These are phyloP conservation scores for Pseudogymnoascus sp. DNA, from an alignment of 2,329 filamentous ascomycete genomes.

Conservation along the genomic window DNA sequence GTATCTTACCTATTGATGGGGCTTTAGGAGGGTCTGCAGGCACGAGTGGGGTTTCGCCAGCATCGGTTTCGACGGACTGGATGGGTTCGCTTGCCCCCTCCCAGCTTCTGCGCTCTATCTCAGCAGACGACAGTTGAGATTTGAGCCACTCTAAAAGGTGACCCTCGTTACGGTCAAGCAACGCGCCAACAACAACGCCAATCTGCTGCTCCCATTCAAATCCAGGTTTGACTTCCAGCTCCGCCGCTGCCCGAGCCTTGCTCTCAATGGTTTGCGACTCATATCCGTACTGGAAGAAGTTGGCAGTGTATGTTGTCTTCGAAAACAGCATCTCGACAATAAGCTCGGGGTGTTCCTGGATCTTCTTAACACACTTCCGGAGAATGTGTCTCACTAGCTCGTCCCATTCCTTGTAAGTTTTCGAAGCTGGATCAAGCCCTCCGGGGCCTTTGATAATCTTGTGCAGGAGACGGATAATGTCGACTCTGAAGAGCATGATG, in stretches of 20 bases:
- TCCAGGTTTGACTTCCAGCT: constrained; percentile 73
- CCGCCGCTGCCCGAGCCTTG: constrained; percentile 66
- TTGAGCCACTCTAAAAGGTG: constrained; percentile 80
- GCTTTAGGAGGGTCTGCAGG: constrained; percentile 34
- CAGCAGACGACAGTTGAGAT: constrained; percentile 59
- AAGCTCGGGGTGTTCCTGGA: constrained; percentile 77
- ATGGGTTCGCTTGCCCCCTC: constrained; percentile 62
- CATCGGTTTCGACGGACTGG: constrained; percentile 38
- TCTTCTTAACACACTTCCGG: constrained; percentile 72
- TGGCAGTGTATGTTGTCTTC: constrained; percentile 76
- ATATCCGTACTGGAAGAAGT: constrained; percentile 85
- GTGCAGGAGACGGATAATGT: constrained; percentile 83
- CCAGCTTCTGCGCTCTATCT: constrained; percentile 71
- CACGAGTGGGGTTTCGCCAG: constrained; percentile 23
- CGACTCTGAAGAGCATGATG: constrained; percentile 81
- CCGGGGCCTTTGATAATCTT: constrained; percentile 87
- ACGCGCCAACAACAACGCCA: constrained; percentile 68
- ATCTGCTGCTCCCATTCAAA: constrained; percentile 61
- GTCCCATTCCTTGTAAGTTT: constrained; percentile 83
- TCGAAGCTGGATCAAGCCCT: constrained; percentile 59
- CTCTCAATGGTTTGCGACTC: constrained; percentile 67
- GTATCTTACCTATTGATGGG: constrained; percentile 48
- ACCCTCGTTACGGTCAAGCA: constrained; percentile 73
- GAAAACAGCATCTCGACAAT: constrained; percentile 92
- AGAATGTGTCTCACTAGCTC: constrained; percentile 81